Evolutionary conservation across 2,329 filamentous ascomycete species (phyloP).

Genomic region (Plenodomus biglobosus): DNA sequence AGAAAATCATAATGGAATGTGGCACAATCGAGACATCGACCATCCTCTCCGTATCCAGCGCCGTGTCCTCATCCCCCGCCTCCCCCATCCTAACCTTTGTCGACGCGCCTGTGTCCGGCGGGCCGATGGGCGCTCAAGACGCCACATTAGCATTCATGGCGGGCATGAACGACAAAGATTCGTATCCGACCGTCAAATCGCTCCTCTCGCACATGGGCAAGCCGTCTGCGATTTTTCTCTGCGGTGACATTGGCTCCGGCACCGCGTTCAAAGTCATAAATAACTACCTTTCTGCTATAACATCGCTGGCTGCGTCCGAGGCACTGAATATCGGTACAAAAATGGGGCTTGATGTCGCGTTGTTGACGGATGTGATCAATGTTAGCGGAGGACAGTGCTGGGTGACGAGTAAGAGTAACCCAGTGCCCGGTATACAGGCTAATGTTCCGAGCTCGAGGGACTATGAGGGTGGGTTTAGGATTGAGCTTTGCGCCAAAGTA

Average conservation of each 20-base stretch:
- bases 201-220: conserved; percentile 80
- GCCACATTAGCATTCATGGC: conserved; percentile 94
- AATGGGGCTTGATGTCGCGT: conserved; percentile 61
- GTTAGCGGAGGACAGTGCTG: conserved; percentile 87
- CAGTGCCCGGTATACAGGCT: conserved; percentile 60
- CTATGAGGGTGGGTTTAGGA: conserved; percentile 45
- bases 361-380: conserved; percentile 82
- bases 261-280: conserved; percentile 91
- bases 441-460: conserved; percentile 44
- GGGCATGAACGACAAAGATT: conserved; percentile 57
- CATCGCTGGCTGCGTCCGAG: conserved; percentile 72
- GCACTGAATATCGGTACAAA: conserved; percentile 64
- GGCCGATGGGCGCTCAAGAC: conserved; percentile 83
- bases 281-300: conserved; percentile 91
- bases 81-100: conserved; percentile 72
- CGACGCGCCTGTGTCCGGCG: conserved; percentile 93
- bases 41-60: conserved; percentile 74
- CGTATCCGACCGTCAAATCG: conserved; percentile 59
- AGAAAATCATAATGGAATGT: conserved; percentile 90
- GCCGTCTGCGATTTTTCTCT: conserved; percentile 69
- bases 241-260: conserved; percentile 79
- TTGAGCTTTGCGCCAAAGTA: conserved; percentile 41
- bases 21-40: conserved; percentile 94
- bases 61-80: conserved; percentile 53
- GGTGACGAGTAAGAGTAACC: conserved; percentile 92